Conservation (phyloP, 208 protist genomes). For the Leishmania tarentolae region DNA sequence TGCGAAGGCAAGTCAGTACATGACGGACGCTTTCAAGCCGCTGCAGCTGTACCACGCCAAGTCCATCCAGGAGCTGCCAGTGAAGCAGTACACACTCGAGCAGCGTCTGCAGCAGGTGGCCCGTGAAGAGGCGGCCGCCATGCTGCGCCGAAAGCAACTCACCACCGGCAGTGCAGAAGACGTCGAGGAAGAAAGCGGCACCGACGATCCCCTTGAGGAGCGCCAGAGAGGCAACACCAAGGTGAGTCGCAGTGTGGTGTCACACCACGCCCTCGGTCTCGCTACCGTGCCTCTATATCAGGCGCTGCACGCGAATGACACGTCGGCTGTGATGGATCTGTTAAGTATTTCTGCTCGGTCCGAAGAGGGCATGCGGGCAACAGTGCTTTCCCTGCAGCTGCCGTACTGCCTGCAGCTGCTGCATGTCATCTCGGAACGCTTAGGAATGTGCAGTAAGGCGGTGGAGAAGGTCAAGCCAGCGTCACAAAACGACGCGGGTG, state of each 20-base stretch:
- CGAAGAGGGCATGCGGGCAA: conserved; percentile 56
- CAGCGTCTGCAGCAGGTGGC: conserved; percentile 66
- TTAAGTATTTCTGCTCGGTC: conserved; percentile 66
- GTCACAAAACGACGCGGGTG: neutral
- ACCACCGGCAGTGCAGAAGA: conserved; percentile 4
- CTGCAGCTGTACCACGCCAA: conserved; percentile 54
- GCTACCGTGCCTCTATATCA: conserved; percentile 86
- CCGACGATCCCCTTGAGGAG: conserved; percentile 2
- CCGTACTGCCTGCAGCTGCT: conserved; percentile 81
- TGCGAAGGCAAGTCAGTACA: conserved; percentile 44
- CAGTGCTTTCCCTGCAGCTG: conserved; percentile 69
- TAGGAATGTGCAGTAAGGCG: conserved; percentile 46
- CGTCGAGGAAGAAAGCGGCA: conserved; percentile 8
- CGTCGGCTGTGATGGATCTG: conserved; percentile 79
- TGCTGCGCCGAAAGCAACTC: conserved; percentile 17
- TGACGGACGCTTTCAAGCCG: conserved; percentile 58
- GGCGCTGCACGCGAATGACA: conserved; percentile 81
- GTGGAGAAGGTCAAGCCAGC: conserved; percentile 15
- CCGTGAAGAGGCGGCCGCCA: conserved; percentile 26
- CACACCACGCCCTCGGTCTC: conserved; percentile 63
- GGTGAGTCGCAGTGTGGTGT: conserved; percentile 17
- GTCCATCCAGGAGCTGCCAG: conserved; percentile 75
- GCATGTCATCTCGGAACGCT: conserved; percentile 59
- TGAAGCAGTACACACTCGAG: conserved; percentile 69
- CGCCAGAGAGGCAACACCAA: neutral